Conservation (phyloP, 306 rosid species). For the Urtica urens region DNA sequence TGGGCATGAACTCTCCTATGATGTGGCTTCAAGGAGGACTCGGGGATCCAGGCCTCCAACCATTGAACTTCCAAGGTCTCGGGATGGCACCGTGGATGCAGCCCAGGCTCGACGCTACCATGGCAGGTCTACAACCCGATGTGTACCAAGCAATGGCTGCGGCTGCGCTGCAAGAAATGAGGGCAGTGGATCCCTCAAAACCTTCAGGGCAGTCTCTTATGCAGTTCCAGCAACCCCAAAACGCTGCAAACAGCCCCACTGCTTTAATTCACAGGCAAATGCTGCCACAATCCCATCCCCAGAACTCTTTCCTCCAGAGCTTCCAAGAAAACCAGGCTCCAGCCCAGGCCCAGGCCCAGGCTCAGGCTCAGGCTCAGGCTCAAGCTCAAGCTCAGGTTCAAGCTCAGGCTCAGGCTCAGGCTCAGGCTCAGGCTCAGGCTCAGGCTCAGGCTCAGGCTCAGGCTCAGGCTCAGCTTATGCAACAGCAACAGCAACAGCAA, state of each 20-base stretch:
- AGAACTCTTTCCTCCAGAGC: constrained; percentile 48
- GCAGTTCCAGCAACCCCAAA: constrained; percentile 65
- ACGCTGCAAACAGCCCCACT: constrained; percentile 42
- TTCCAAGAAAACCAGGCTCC: constrained; percentile 57
- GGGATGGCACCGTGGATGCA: constrained; percentile 78
- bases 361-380: constrained; percentile 35
- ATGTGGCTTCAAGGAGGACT: constrained; percentile 63
- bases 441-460: constrained; percentile 38
- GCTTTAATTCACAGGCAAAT: constrained; percentile 62
- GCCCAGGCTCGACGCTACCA: constrained; percentile 58
- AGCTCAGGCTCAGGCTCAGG: constrained; percentile 51
- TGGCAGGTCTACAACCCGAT: constrained; percentile 58
- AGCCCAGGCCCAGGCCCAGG: constrained; percentile 38
- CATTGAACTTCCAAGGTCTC: constrained; percentile 65
- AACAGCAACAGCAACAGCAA: constrained; percentile 43
- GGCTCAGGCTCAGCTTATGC: constrained; percentile 45
- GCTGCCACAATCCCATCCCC: constrained; percentile 54
- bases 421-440: constrained; percentile 45
- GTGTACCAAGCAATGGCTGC: constrained; percentile 77
- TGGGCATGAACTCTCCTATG: constrained; percentile 54
- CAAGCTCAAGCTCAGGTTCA: constrained; percentile 54
- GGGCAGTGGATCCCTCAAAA: constrained; percentile 59
- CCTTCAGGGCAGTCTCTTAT: constrained; percentile 35
- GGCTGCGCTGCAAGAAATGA: constrained; percentile 74
- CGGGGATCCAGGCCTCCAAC: constrained; percentile 61